A percentile compares a stretch with the other conserved stretches of the same genome.
Conservation (phyloP, 495 filamentous ascomycete species). For the Aspergillus coremiiformis region DNA sequence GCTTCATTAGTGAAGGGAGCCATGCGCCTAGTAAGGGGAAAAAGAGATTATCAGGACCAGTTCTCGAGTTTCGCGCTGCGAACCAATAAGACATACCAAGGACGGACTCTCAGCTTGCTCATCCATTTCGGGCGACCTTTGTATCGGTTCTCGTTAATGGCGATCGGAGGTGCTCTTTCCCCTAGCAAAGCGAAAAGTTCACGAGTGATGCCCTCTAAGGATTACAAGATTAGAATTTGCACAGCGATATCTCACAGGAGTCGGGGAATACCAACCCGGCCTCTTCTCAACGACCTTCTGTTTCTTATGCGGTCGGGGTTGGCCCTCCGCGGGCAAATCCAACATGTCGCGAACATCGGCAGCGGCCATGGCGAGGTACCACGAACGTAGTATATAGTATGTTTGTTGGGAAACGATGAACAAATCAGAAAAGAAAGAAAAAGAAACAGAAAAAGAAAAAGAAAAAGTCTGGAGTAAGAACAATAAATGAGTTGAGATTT, state of each 20-base stretch:
- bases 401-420: not conserved
- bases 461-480: not conserved
- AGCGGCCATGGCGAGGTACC: conserved; percentile 50
- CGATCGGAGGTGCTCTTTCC: conserved; percentile 61
- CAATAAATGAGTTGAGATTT: conserved; percentile 1
- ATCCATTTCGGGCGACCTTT: conserved; percentile 54
- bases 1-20: conserved; percentile 53
- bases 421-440: not conserved
- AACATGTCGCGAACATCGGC: conserved; percentile 91
- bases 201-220: conserved; percentile 62
- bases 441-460: not conserved
- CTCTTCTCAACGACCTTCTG: conserved; percentile 64
- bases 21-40: conserved; percentile 38
- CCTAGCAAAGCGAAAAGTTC: conserved; percentile 60
- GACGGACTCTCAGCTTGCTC: conserved; percentile 45
- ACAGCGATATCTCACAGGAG: conserved; percentile 20
- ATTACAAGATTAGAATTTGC: not conserved
- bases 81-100: conserved; percentile 39
- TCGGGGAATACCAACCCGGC: conserved; percentile 43
- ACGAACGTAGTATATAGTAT: not conserved
- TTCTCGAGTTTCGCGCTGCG: not conserved
- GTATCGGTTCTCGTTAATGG: conserved; percentile 59
- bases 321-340: conserved; percentile 62
- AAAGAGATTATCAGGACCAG: not conserved
- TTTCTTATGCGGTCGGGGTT: conserved; percentile 64